Percentiles rank a stretch among this genome's conserved stretches.
phyloP scores from a whole-genome alignment of 2,329 filamentous ascomycete species.

The Colletotrichum melonis region DNA sequence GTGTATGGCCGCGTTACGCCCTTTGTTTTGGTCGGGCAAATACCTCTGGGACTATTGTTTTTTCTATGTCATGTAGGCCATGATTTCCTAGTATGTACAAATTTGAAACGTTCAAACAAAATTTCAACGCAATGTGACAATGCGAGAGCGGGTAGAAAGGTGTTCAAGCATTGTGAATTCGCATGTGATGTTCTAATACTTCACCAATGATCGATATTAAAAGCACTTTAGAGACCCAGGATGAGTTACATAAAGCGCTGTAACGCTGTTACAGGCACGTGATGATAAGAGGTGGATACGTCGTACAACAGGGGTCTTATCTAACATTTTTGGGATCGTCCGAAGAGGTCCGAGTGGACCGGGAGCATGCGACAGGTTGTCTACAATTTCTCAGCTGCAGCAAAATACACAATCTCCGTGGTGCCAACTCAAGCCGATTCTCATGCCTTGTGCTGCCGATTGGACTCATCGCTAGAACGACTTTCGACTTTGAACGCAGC shows the following conservation, averaged over 20 bases:
- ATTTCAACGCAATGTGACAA: neutral
- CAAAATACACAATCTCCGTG: conserved; percentile 3
- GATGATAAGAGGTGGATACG: conserved; percentile 1
- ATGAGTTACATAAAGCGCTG: neutral
- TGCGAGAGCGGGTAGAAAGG: neutral
- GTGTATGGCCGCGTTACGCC: conserved; percentile 26
- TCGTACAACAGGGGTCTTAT: conserved; percentile 2
- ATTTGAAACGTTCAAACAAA: conserved; percentile 39
- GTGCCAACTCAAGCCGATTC: neutral
- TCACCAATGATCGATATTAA: neutral
- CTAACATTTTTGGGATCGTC: conserved; percentile 15
- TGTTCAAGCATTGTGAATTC: neutral
- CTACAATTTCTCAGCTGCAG: conserved; percentile 16
- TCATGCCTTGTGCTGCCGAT: neutral
- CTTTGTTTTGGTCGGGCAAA: conserved; percentile 34
- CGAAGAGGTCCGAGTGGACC: conserved; percentile 8
- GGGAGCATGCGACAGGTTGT: conserved; percentile 22
- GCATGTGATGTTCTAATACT: neutral
- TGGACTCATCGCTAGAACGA: neutral
- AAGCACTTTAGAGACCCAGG: no score
- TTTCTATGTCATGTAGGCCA: conserved; percentile 40
- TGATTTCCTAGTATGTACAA: conserved; percentile 48
- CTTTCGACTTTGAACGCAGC: neutral
- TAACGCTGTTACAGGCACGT: neutral
- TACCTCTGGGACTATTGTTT: conserved; percentile 37